Base-by-base conservation (phyloP, 306 rosid species). In the Rosa multiflora region DNA sequence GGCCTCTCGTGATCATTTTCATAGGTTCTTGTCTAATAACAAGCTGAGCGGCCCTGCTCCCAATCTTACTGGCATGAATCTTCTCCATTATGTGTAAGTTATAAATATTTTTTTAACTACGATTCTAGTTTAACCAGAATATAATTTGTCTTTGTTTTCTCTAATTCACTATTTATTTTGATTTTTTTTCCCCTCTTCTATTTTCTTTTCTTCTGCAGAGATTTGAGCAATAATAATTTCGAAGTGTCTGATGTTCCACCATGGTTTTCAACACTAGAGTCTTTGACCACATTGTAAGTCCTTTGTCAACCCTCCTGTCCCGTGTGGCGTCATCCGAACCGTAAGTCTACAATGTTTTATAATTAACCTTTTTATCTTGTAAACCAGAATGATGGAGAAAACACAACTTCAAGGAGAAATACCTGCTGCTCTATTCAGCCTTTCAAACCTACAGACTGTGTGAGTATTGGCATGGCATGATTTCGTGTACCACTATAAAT, bases 1-100 rank as follows among this genome's bases (percentile, higher is more conserved):
- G 72, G 26, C 58, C 78, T 73, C 67, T 59, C 15, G 12, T 73
- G 59, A 37, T 76, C 62, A 76, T 14, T 59, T 77, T 74, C 47
- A 68, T 79, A 92, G 97, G 89, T 35, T 48, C 76, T 78, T 90
- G 85, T 92, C 93, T 74, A 82, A 86, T 85, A 92, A 92, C 61
- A 81, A 70, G 84, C 81, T 92, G 58, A 79, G 78, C 29, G 97
- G 97, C 67, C 61, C 81, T 53, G 11, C 80, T 39, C 97, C 93
- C 10, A 72, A 79, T 83, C 93, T 92, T 46, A 66, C 72, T 29
- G 83, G 88, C 81, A 76, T 88, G 92, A 82, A 26, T 7, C 12
- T 0, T 43, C 93, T 90, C 76, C 72, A 7, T 10, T 87, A 76
- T 82, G 77, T 90, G 97, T 92, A 87, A 79, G 88, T 71, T 35